Evolutionary conservation across 371 early-diverging fungal genomes (phyloP), one percentile per base, ranked within the genome.

Genomic region (Gilbertella persicaria): DNA sequence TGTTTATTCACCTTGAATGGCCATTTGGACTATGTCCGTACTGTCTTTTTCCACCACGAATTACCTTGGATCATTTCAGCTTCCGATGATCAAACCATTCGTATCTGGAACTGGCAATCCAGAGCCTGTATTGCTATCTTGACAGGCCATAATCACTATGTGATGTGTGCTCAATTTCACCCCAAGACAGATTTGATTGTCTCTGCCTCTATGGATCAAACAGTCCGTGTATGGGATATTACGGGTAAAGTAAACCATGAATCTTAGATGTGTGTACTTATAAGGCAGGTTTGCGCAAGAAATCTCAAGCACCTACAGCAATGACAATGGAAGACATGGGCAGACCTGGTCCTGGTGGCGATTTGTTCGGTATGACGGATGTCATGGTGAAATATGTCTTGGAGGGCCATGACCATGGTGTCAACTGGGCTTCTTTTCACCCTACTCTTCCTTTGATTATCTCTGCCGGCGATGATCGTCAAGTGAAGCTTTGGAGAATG

Each of bases 21-120:
- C 23, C 99, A 99, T 75, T 75, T 96, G 57, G 99, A 99, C 69
- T 99, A 99, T 69, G 91, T 99, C 36, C 93, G 99, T 56, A 94
- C 95, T 8, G 92, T 98, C 5, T 94, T 85, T 67, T 99, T 99
- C 80, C 99, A 99, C 69, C 92, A 95, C 62, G 99, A 97, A 69
- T 84, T 90, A 59, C 99, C 99, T 26, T 99, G 98, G 98, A 94
- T 99, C 55, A 79, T 99, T 49, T 89, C 88, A 54, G 90, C 95
- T 29, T 96, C 97, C 16, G 99, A 99, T 66, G 99, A 99, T 71
- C 97, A 98, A 69, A 99, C 99, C 16, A 95, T 99, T 59, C 92
- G 98, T 55, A 95, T 99, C 53, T 99, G 98, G 98, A 99, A 99
- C 81, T 99, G 99, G 96, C 98, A 99, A 75, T 96, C 97, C n/a